A percentile compares a stretch with the other conserved stretches of the same genome.
These are phyloP conservation scores for Fusarium camptoceras DNA, from an alignment of 2,329 filamentous ascomycete genomes.

Conservation along the genomic window DNA sequence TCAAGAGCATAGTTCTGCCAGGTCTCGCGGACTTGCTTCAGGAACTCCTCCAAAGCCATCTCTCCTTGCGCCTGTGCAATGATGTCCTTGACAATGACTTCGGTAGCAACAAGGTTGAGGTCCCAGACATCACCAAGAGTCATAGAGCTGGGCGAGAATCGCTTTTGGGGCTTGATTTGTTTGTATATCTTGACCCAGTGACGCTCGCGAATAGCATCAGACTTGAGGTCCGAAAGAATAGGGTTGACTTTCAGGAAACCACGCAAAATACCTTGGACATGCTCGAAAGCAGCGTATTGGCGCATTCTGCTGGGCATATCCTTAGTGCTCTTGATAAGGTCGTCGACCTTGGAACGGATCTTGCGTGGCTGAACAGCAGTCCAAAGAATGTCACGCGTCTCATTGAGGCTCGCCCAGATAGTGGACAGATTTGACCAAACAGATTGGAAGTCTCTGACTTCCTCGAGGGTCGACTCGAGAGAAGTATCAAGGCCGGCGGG, in stretches of 20 bases:
- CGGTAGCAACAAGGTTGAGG: conserved; percentile 87
- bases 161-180: conserved; percentile 88
- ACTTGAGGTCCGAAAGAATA: conserved; percentile 90
- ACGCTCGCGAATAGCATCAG: conserved; percentile 93
- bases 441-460: conserved; percentile 98
- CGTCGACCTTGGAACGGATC: conserved; percentile 87
- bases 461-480: conserved; percentile 88
- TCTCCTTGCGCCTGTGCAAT: conserved; percentile 97
- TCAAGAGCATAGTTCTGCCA: conserved; percentile 97
- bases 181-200: conserved; percentile 99
- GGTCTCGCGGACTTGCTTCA: conserved; percentile 94
- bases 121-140: conserved; percentile 99
- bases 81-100: conserved; percentile 89
- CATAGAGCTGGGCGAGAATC: conserved; percentile 94
- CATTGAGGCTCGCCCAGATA: conserved; percentile 96
- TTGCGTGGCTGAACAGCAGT: conserved; percentile 95
- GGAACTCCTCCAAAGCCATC: conserved; percentile 97
- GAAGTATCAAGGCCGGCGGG: conserved; percentile 82
- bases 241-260: conserved; percentile 92
- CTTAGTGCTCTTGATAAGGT: conserved; percentile 96
- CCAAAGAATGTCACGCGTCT: conserved; percentile 93
- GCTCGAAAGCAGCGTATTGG: conserved; percentile 99
- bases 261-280: conserved; percentile 91
- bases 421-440: conserved; percentile 96
- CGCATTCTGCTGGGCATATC: conserved; percentile 99